Evolutionary conservation across 352 stramenopile genomes (phyloP).

Genomic region (Phytophthora quininea): DNA sequence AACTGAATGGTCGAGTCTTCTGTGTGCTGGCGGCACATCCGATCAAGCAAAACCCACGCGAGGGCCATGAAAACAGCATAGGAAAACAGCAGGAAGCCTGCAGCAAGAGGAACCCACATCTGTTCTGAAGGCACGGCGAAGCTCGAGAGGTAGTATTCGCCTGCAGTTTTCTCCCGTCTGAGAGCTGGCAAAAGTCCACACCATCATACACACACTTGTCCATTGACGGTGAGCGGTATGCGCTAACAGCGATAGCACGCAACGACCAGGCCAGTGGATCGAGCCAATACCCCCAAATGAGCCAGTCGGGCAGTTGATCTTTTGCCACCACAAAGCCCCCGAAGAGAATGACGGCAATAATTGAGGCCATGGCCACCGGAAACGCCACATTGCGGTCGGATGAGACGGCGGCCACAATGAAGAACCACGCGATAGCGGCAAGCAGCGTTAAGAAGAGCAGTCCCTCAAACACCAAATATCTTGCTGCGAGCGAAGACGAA

Average conservation of each 20-base stretch:
- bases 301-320: slow-evolving; percentile 35
- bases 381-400: slow-evolving; percentile 38
- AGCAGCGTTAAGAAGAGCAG: slow-evolving; percentile 55
- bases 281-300: slow-evolving; percentile 56
- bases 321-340: slow-evolving; percentile 46
- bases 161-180: neutral
- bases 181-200: slow-evolving; percentile 16
- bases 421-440: slow-evolving; percentile 26
- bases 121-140: slow-evolving; percentile 13
- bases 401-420: slow-evolving; percentile 26
- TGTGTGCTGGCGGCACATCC: slow-evolving; percentile 12
- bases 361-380: slow-evolving; percentile 33
- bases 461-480: slow-evolving; percentile 63
- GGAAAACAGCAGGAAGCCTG: neutral
- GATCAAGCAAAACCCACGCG: slow-evolving; percentile 18
- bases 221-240: slow-evolving; percentile 9
- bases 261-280: slow-evolving; percentile 19
- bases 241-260: slow-evolving; percentile 14
- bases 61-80: slow-evolving; percentile 17
- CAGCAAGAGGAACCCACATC: slow-evolving; percentile 12
- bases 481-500: neutral
- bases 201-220: slow-evolving; percentile 12
- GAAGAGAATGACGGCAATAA: slow-evolving; percentile 46
- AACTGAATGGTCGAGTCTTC: slow-evolving; percentile 8
- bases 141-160: slow-evolving; percentile 15